Evolutionary conservation across 1,139 yeast species (phyloP).

Genomic region (Pichia sp.): DNA sequence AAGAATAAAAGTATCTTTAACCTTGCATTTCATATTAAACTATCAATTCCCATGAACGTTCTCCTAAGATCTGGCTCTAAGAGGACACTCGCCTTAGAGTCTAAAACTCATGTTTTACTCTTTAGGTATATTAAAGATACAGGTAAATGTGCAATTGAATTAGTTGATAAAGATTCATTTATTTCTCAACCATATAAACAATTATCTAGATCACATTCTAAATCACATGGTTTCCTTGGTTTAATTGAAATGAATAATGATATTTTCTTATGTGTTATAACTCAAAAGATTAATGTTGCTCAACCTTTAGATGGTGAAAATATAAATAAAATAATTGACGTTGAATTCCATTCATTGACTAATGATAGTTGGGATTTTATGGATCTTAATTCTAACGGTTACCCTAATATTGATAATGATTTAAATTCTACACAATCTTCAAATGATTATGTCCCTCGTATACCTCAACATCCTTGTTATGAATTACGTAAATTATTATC

Average conservation of each 20-base stretch:
- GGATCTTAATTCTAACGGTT: conserved; percentile 58
- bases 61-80: conserved; percentile 20
- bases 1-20: too few relatives aligned
- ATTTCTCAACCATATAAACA: conserved; percentile 37
- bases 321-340: conserved; percentile 71
- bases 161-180: conserved; percentile 37
- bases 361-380: conserved; percentile 73
- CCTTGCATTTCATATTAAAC: too few relatives aligned
- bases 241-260: conserved; percentile 61
- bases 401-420: conserved; percentile 36
- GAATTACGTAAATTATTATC: conserved; percentile 69
- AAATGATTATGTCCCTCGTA: conserved; percentile 20
- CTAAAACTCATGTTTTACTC: conserved; percentile 43
- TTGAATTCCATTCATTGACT: conserved; percentile 76
- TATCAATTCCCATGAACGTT: conserved; percentile 11
- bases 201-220: conserved; percentile 36
- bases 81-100: conserved; percentile 48
- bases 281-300: conserved; percentile 74
- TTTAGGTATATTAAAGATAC: conserved; percentile 36
- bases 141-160: conserved; percentile 46
- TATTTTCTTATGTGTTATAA: conserved; percentile 71
- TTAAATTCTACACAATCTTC: conserved; percentile 13
- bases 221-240: conserved; percentile 78
- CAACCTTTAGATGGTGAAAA: conserved; percentile 73
- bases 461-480: conserved; percentile 72